These are phyloP conservation scores for Postia placenta DNA, from an alignment of 768 basidiomycete species.

Conservation along the genomic window DNA sequence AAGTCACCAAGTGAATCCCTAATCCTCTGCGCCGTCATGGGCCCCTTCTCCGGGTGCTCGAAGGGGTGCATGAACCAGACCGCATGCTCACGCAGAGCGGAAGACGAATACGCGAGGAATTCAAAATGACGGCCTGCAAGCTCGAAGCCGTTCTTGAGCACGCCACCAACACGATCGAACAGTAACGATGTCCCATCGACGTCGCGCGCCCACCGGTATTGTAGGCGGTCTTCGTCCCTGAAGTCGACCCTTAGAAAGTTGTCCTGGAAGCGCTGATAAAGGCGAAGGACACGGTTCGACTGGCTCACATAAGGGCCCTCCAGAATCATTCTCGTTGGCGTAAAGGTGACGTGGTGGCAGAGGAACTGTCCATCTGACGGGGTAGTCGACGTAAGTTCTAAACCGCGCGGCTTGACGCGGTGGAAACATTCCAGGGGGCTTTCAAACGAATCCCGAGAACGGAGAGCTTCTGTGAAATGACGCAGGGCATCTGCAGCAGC, in stretches of 20 bases:
- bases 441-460: constrained; percentile 36
- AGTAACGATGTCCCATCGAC: constrained; percentile 23
- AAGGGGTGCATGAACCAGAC: constrained; percentile 81
- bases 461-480: constrained; percentile 44
- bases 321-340: constrained; percentile 65
- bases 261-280: constrained; percentile 52
- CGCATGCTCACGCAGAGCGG: constrained; percentile 70
- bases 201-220: constrained; percentile 64
- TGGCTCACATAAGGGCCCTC: constrained; percentile 75
- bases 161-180: constrained; percentile 19
- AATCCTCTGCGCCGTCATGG: constrained; percentile 52
- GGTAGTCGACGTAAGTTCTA: constrained; percentile 9
- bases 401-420: constrained; percentile 23
- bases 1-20: constrained; percentile 67
- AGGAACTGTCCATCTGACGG: constrained; percentile 40
- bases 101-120: constrained; percentile 78
- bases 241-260: constrained; percentile 81
- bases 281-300: constrained; percentile 76
- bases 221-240: constrained; percentile 75
- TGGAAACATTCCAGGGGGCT: constrained; percentile 41
- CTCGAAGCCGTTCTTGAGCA: constrained; percentile 48
- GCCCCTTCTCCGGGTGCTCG: constrained; percentile 33
- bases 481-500: constrained; percentile 47
- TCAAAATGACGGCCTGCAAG: constrained; percentile 70
- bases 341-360: constrained; percentile 67